phyloP scores from a whole-genome alignment of 495 filamentous ascomycete genomes.

The Xylaria palmicola region DNA sequence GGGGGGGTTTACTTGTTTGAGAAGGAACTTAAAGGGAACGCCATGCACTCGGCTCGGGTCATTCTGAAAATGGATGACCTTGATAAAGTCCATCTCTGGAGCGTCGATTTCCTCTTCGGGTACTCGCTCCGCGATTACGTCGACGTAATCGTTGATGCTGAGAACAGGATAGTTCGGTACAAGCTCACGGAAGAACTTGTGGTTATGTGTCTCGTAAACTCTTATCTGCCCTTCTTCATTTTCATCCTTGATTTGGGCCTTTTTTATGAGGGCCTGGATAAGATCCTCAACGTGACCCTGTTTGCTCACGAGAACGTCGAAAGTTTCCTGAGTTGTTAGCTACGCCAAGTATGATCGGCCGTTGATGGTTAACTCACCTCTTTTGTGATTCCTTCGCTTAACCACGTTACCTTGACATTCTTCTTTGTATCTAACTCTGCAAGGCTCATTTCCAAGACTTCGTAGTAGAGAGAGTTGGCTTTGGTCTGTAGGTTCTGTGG shows the following conservation, averaged over 20 bases:
- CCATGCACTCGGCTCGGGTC: constrained; percentile 74
- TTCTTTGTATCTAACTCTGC: constrained; percentile 92
- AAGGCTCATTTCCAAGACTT: constrained; percentile 89
- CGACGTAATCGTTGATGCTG: constrained; percentile 81
- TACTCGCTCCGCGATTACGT: constrained; percentile 74
- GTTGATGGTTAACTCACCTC: constrained; percentile 56
- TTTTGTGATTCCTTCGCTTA: constrained; percentile 88
- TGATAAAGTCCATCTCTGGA: constrained; percentile 61
- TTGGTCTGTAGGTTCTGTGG: constrained; percentile 63
- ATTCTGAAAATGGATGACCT: constrained; percentile 86
- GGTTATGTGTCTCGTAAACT: constrained; percentile 73
- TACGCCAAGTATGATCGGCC: not conserved
- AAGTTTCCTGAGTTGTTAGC: constrained; percentile 57
- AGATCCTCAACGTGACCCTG: constrained; percentile 76
- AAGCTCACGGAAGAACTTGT: constrained; percentile 79
- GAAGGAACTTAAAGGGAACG: constrained; percentile 85
- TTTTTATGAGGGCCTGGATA: constrained; percentile 69
- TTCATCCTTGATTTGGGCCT: constrained; percentile 75
- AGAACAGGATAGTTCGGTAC: constrained; percentile 61
- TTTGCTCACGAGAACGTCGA: constrained; percentile 81
- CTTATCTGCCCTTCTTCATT: constrained; percentile 60
- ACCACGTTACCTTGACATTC: constrained; percentile 72
- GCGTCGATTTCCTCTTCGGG: constrained; percentile 73
- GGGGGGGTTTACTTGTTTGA: constrained; percentile 65
- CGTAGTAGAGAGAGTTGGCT: constrained; percentile 78